Base-by-base conservation (phyloP, 2,329 filamentous ascomycete species). In the Colletotrichum destructivum region DNA sequence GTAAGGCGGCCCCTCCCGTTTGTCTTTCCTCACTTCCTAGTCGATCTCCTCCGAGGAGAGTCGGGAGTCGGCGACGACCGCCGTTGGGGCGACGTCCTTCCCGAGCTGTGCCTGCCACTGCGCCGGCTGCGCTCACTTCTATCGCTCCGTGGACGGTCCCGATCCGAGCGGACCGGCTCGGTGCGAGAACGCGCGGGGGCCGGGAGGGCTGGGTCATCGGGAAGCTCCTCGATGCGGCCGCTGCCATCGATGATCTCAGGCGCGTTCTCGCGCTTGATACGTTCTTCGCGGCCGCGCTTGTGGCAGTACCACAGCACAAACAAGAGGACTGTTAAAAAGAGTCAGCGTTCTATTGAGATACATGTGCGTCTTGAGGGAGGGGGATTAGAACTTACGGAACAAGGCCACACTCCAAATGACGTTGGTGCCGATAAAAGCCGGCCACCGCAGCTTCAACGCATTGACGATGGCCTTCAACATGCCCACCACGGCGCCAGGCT, bases 291-390 rank as follows among this genome's bases (percentile, higher is more conserved):
- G 49, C 96, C 96, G 65, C 96, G 93, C 85, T 98, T 98, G 83
- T 98, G 93, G 84, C 95, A 98, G 84, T 98, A 99, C 95, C 96
- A 99, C 77, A 98, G 91, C 55, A 97, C 94, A 79, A 98, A 96
- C 68, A 99, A 88, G 18, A 98, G 88, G 66, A 98, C 94, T 93
- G 35, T 4, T 11, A 67, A 1, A 7, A 23, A 12, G 8, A 16
- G 59, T 77, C 21, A 77, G 74, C 11, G 15, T 65, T 8, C 7
- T 13, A 26, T 5, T 23, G 31, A 3, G 21, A 21, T 12, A 49
- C 2, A 3, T 2, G 18, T 4, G 21, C 31, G 52, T 35, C 9
- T 38, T 4, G 16, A 15, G 31, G 42, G 42, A 44, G 5, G 13
- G 42, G 26, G 21, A 18, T 18, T 5, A 31, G 26, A 23, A 79